Evolutionary conservation across 345 rosid species (phyloP).

Genomic region (Mangifera indica): DNA sequence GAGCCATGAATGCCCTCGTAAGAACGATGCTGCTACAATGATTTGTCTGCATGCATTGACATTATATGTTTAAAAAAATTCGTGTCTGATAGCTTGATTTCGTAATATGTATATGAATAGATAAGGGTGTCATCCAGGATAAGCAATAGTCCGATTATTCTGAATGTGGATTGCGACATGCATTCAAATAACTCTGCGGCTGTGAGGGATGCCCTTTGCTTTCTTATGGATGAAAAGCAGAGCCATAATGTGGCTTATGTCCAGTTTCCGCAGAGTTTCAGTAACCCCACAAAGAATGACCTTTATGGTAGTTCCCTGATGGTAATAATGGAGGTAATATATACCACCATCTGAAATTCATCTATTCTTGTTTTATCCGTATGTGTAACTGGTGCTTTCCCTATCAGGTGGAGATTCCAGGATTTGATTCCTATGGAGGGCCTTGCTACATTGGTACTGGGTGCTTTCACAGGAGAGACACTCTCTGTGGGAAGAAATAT

Average conservation of each 20-base stretch:
- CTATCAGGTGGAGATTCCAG: conserved; percentile 29
- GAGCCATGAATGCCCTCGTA: conserved; percentile 52
- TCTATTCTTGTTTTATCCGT: too few relatives aligned
- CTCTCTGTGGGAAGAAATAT: conserved; percentile 26
- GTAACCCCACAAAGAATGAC: conserved; percentile 38
- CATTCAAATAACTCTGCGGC: conserved; percentile 34
- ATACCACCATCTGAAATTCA: too few relatives aligned
- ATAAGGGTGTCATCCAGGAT: conserved; percentile 43
- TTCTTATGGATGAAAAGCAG: conserved; percentile 44
- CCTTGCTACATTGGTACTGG: conserved; percentile 33
- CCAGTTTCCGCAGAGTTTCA: conserved; percentile 36
- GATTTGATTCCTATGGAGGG: conserved; percentile 34
- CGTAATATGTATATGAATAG: conserved; percentile 6
- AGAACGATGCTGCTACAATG: neutral
- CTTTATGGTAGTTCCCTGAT: conserved; percentile 19
- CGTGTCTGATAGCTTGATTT: too few relatives aligned
- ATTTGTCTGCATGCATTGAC: neutral
- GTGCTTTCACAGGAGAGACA: conserved; percentile 39
- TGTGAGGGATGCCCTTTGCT: conserved; percentile 37
- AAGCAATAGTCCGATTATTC: conserved; percentile 38
- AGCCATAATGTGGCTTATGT: conserved; percentile 37
- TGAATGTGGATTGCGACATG: conserved; percentile 51
- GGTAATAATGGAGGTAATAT: conserved; percentile 4
- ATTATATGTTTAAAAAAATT: too few relatives aligned
- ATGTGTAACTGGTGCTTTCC: neutral